Base-by-base conservation (phyloP, 768 basidiomycete species). In the Tricholoma sp. region DNA sequence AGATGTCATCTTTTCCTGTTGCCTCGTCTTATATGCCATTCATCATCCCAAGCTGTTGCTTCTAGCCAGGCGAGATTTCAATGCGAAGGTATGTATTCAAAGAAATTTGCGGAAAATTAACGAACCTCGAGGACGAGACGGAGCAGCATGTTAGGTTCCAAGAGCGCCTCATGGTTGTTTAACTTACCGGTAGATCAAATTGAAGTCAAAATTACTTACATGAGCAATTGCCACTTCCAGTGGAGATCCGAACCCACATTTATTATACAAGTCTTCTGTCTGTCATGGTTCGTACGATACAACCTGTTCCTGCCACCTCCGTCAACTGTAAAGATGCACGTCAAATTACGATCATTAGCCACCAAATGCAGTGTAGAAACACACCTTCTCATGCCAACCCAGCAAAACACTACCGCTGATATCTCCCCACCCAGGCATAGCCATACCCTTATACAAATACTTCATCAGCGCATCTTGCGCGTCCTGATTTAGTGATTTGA, bases 401-500 rank as follows among this genome's bases (percentile, higher is more conserved):
- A 96, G 67, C 32, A 82, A 62, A n/a, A 82, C 80, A 63, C 81
- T 82, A 34, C 80, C 81, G 61, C 79, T 82, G 62, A 81, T 76
- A 64, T 83, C 82, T n/a, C 78, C 80, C 77, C 79, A 80, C 16
- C 80, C 81, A 21, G 81, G 80, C 76, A 82, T 77, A 2, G 74
- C 80, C 95, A 97, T 98, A 14, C 92, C 95, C 75, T 98, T 98
- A 83, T 98, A 98, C 14, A 98, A 76, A 67, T 96, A 98, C 69
- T 95, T 96, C 96, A 97, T 98, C 54, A 98, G 79, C 31, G 87
- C 90, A 67, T 97, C 96, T 66, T 94, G 91, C 45, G 81, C 74
- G 52, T 91, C 88, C 63, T 80, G 80, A 2, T 86, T 80, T 29
- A 98, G 79, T 0, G 79, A 70, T 65, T 86, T 89, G 69, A 97